Percentiles rank a stretch among this genome's conserved stretches.
Evolutionary conservation across 2,329 filamentous ascomycete species (phyloP).

Genomic region (Cryphonectria japonica): DNA sequence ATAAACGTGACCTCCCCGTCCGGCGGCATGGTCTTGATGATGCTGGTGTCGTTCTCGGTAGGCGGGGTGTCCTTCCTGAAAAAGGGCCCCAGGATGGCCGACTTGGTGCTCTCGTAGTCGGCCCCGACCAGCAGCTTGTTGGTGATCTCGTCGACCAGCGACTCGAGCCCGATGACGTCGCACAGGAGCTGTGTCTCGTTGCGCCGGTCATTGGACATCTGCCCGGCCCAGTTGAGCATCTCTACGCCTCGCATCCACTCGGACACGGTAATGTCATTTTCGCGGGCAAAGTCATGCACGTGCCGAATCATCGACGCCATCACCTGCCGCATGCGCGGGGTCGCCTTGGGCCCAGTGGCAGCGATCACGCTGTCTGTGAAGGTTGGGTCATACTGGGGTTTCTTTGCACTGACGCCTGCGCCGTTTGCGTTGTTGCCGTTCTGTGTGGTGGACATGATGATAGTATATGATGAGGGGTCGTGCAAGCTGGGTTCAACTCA

Average conservation of each 20-base stretch:
- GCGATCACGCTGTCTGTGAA: slow-evolving; percentile 77
- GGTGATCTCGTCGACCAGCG: slow-evolving; percentile 80
- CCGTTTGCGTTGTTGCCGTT: slow-evolving; percentile 33
- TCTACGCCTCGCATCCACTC: slow-evolving; percentile 72
- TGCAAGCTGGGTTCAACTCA: neutral
- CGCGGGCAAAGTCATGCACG: slow-evolving; percentile 80
- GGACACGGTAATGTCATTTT: slow-evolving; percentile 77
- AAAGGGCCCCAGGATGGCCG: slow-evolving; percentile 84
- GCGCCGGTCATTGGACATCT: slow-evolving; percentile 68
- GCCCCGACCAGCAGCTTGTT: slow-evolving; percentile 59
- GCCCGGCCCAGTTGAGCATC: slow-evolving; percentile 68
- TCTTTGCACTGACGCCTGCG: slow-evolving; percentile 36
- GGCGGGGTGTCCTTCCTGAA: slow-evolving; percentile 75
- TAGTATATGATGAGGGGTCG: neutral
- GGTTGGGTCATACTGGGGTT: slow-evolving; percentile 67
- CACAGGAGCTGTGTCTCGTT: slow-evolving; percentile 76
- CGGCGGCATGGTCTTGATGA: slow-evolving; percentile 57
- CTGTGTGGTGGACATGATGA: slow-evolving; percentile 13
- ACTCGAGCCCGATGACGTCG: slow-evolving; percentile 76
- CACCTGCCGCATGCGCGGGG: slow-evolving; percentile 69
- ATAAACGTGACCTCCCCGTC: slow-evolving; percentile 62
- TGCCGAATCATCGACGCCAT: slow-evolving; percentile 71
- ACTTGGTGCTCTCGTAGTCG: slow-evolving; percentile 61
- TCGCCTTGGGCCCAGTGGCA: slow-evolving; percentile 72
- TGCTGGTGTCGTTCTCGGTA: slow-evolving; percentile 70